These are phyloP conservation scores for Incumbomyces lentus DNA, from an alignment of 2,329 filamentous ascomycete genomes.

Conservation along the genomic window DNA sequence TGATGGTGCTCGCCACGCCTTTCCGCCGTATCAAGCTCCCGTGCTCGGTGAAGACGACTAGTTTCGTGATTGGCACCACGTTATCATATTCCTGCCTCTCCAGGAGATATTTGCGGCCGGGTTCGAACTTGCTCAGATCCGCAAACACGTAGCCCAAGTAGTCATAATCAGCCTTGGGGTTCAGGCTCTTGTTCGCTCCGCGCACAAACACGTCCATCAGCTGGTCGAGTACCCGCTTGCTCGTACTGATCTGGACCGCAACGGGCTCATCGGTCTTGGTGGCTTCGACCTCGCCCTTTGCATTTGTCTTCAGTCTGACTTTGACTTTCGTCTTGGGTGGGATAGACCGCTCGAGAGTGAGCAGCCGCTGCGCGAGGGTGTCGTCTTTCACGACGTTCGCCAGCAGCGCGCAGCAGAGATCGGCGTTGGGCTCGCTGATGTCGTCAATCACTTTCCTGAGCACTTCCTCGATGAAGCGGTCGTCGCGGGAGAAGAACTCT, in stretches of 20 bases:
- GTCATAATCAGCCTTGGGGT: conserved; percentile 75
- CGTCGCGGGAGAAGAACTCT: conserved; percentile 62
- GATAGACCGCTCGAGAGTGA: background rate
- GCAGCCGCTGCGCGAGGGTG: background rate
- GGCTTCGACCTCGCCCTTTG: background rate
- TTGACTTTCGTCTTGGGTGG: conserved; percentile 3
- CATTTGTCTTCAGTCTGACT: conserved; percentile 2
- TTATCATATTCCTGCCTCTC: conserved; percentile 64
- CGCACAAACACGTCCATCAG: conserved; percentile 94
- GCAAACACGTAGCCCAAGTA: conserved; percentile 92
- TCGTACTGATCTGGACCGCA: conserved; percentile 36
- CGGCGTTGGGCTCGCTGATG: conserved; percentile 27
- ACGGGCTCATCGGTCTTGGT: background rate
- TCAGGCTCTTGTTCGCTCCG: conserved; percentile 70
- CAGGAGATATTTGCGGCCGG: conserved; percentile 66
- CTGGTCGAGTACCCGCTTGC: conserved; percentile 70
- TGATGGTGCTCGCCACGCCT: conserved; percentile 93
- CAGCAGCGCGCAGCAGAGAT: conserved; percentile 2
- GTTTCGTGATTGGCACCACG: conserved; percentile 80
- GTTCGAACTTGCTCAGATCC: conserved; percentile 72
- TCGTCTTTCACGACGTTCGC: conserved; percentile 5
- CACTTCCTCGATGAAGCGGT: conserved; percentile 66
- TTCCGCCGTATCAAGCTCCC: conserved; percentile 66
- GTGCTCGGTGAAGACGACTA: conserved; percentile 91
- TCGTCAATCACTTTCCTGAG: conserved; percentile 57